phyloP scores from a whole-genome alignment of 192 early-diverging fungal species.

The Rhizoclosmatium sp. region DNA sequence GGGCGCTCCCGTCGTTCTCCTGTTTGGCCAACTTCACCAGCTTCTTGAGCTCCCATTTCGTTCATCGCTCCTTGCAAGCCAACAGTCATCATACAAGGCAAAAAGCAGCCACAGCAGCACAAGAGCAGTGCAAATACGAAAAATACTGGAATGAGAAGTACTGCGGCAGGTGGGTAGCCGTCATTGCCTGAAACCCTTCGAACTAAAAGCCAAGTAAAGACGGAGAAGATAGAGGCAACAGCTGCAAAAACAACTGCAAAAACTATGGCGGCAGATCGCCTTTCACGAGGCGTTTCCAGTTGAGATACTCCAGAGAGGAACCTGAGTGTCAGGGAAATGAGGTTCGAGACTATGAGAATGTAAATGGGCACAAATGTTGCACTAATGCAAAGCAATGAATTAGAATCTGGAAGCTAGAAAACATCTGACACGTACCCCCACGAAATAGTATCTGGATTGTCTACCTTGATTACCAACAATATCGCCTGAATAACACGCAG shows the following conservation, averaged over 20 bases:
- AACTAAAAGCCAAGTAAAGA: constrained; percentile 53
- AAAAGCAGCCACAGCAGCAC: constrained; percentile 57
- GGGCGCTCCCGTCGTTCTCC: neutral
- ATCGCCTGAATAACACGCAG: constrained; percentile 74
- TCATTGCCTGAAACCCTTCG: constrained; percentile 36
- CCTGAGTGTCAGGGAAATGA: constrained; percentile 1
- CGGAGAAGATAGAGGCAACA: constrained; percentile 46
- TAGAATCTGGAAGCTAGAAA: neutral
- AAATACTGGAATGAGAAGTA: constrained; percentile 63
- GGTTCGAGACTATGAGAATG: constrained; percentile 29
- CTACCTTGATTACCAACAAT: constrained; percentile 66
- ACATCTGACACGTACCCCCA: constrained; percentile 39
- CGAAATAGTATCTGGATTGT: constrained; percentile 28
- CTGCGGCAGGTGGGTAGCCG: constrained; percentile 48
- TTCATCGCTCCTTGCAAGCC: constrained; percentile 25
- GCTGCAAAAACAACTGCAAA: constrained; percentile 40
- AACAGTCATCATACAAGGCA: constrained; percentile 43
- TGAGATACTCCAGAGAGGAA: neutral
- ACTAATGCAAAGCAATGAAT: neutral
- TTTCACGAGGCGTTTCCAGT: constrained; percentile 23
- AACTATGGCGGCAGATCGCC: constrained; percentile 19
- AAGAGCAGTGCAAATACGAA: constrained; percentile 53
- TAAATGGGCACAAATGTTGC: constrained; percentile 20
- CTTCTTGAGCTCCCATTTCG: constrained; percentile 9
- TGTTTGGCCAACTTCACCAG: neutral